A percentile compares a stretch with the other conserved stretches of the same genome.
Conservation (phyloP, 371 early-diverging fungal genomes). For the Coemansia sp. region DNA sequence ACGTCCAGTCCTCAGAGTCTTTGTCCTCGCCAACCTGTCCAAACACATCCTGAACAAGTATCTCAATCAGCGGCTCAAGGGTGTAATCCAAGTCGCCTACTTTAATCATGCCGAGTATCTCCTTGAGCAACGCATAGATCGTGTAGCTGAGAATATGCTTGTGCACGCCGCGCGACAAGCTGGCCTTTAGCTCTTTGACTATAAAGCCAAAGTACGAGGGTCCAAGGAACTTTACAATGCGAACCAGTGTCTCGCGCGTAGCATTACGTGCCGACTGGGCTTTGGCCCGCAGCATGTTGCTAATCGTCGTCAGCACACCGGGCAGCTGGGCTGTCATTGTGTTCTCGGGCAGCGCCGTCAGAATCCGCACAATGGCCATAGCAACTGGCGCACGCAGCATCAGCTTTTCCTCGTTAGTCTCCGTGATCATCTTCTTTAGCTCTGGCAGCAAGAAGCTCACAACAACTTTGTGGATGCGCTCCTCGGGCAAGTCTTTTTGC, state of each 20-base stretch:
- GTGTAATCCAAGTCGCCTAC: slow-evolving; percentile 82
- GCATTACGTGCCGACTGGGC: slow-evolving; percentile 83
- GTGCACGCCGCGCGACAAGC: slow-evolving; percentile 84
- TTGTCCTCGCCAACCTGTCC: slow-evolving; percentile 86
- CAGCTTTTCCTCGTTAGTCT: slow-evolving; percentile 69
- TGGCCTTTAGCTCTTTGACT: slow-evolving; percentile 76
- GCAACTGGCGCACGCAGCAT: slow-evolving; percentile 85
- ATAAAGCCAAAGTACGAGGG: slow-evolving; percentile 82
- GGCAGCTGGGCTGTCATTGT: slow-evolving; percentile 80
- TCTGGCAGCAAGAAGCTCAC: slow-evolving; percentile 75
- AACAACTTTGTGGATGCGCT: slow-evolving; percentile 69
- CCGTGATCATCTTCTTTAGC: slow-evolving; percentile 67
- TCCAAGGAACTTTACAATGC: slow-evolving; percentile 82
- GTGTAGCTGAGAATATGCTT: slow-evolving; percentile 92
- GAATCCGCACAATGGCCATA: slow-evolving; percentile 77
- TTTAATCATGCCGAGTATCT: slow-evolving; percentile 56
- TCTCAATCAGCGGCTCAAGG: slow-evolving; percentile 63
- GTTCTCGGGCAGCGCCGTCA: slow-evolving; percentile 74
- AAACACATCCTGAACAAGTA: slow-evolving; percentile 88
- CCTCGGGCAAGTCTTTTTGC: slow-evolving; percentile 37
- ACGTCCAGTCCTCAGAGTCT: slow-evolving; percentile 82
- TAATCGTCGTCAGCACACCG: slow-evolving; percentile 78
- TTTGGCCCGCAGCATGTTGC: slow-evolving; percentile 81
- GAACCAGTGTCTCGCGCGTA: slow-evolving; percentile 81
- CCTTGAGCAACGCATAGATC: slow-evolving; percentile 72